phyloP scores from a whole-genome alignment of 805 yeast genomes.

The Sugiyamaella smithiae region DNA sequence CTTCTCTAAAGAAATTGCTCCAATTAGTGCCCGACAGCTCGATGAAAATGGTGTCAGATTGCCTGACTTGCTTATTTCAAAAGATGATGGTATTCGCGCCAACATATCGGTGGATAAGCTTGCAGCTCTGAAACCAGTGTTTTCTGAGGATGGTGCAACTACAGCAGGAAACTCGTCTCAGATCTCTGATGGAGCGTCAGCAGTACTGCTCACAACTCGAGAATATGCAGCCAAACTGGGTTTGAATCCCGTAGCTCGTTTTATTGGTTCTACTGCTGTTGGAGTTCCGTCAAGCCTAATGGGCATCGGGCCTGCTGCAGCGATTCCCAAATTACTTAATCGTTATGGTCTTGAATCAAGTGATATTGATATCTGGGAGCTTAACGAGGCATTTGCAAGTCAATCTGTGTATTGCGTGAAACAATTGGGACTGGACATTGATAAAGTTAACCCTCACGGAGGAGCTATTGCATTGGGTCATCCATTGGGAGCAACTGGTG shows the following conservation, averaged over 20 bases:
- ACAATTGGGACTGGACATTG: constrained; percentile 55
- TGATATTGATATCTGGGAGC: constrained; percentile 75
- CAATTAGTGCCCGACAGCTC: constrained; percentile 45
- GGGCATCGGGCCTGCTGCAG: constrained; percentile 85
- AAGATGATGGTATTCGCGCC: constrained; percentile 37
- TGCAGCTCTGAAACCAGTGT: constrained; percentile 35
- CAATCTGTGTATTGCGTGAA: constrained; percentile 82
- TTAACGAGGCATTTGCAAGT: constrained; percentile 88
- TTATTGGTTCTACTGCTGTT: constrained; percentile 87
- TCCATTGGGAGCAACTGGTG: constrained; percentile 72
- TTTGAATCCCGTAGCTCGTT: constrained; percentile 73
- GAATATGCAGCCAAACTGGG: constrained; percentile 69
- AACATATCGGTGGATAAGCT: constrained; percentile 32
- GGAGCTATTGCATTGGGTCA: constrained; percentile 95
- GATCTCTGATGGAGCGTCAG: constrained; percentile 91
- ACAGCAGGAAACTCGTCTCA: constrained; percentile 92
- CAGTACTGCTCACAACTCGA: constrained; percentile 72
- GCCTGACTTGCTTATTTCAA: constrained; percentile 20
- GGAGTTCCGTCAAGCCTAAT: constrained; percentile 82
- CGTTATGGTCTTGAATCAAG: constrained; percentile 59
- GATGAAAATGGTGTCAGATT: constrained; percentile 16
- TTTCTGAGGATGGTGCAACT: constrained; percentile 74
- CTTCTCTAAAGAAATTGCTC: constrained; percentile 74
- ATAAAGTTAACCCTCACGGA: constrained; percentile 80
- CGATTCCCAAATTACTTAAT: constrained; percentile 82